These are phyloP conservation scores for Petunia axillaris DNA, from an alignment of 257 asterid species.

Conservation along the genomic window DNA sequence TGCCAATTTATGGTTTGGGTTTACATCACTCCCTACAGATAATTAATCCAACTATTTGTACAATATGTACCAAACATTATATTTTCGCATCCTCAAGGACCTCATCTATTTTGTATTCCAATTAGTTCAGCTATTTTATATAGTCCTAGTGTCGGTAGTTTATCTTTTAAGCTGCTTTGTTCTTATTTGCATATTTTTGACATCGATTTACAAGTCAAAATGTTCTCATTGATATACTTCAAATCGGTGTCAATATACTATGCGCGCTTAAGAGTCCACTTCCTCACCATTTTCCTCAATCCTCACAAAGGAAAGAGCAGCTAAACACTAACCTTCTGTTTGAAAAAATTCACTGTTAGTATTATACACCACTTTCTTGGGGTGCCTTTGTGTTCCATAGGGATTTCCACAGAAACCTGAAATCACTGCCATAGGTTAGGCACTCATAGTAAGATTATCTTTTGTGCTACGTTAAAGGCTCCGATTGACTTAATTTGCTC, in stretches of 20 bases:
- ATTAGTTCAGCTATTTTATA: not conserved
- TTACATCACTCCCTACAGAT: not conserved
- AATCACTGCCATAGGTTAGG: no score
- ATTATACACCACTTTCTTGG: not conserved
- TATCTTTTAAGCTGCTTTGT: not conserved
- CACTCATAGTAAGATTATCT: no score
- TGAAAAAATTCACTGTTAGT: not conserved
- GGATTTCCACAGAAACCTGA: no score
- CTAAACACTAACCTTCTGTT: not conserved
- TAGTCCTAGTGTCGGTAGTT: not conserved
- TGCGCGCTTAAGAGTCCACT: not conserved
- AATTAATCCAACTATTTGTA: not conserved
- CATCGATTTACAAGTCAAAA: not conserved
- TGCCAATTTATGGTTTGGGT: not conserved
- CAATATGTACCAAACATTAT: not conserved
- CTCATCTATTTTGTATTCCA: not conserved
- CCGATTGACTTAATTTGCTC: no score
- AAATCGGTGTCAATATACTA: not conserved
- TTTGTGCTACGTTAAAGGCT: no score
- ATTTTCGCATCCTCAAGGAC: not conserved
- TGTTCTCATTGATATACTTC: slow-evolving; percentile 5
- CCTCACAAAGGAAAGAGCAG: not conserved
- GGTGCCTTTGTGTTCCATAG: not conserved
- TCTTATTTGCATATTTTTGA: not conserved
- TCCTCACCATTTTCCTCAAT: not conserved